Conservation (phyloP, 345 rosid genomes). For the Durio zibethinus region DNA sequence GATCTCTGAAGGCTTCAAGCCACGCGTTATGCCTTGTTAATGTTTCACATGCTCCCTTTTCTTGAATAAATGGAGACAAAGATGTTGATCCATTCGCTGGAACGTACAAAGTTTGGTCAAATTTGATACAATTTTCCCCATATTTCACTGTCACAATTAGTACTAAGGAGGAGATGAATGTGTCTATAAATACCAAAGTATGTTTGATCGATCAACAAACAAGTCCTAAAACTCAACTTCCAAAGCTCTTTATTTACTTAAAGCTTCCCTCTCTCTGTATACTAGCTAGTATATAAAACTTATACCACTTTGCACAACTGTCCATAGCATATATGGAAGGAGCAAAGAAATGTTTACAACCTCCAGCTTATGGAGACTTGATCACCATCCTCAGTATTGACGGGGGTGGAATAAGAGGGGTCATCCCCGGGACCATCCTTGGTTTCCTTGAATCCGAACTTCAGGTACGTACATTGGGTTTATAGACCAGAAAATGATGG, state of each 20-base stretch:
- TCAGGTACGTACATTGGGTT: conserved; percentile 24
- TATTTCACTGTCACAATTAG: not conserved
- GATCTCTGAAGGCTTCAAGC: not conserved
- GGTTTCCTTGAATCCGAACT: conserved; percentile 32
- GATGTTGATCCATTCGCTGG: not conserved
- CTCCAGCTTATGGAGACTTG: conserved; percentile 15
- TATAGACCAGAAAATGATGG: not conserved
- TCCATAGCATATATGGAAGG: not conserved
- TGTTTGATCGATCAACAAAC: not conserved
- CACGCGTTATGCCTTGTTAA: not conserved
- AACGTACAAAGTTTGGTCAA: not conserved
- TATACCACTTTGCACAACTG: not conserved
- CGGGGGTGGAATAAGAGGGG: conserved; percentile 27
- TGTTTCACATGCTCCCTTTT: not conserved
- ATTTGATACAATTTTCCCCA: not conserved
- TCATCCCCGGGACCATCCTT: conserved; percentile 37
- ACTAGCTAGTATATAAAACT: not conserved
- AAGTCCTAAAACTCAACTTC: not conserved
- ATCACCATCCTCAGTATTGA: conserved; percentile 8
- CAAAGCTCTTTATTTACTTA: not conserved
- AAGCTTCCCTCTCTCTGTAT: not conserved
- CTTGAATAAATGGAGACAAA: not conserved
- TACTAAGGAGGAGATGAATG: not conserved
- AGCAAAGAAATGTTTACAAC: not conserved
- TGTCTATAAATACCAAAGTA: not conserved